A percentile compares a stretch with the other conserved stretches of the same genome.
Conservation (phyloP, 345 rosid species). For the Eucalyptus pumila region DNA sequence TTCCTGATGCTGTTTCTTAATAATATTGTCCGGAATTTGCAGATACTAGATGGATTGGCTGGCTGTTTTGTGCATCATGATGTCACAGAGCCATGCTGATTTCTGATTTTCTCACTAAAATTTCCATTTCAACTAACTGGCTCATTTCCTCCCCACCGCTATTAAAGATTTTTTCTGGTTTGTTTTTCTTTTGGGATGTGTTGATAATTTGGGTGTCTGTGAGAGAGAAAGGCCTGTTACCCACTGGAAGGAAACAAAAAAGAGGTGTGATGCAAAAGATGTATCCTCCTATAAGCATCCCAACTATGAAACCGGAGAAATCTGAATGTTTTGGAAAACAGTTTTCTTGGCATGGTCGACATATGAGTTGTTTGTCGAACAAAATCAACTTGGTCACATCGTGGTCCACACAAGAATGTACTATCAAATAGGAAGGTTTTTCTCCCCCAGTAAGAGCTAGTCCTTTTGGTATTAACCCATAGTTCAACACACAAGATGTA, state of each 20-base stretch:
- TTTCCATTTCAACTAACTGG: background rate
- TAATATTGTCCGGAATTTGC: background rate
- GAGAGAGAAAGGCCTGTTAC: background rate
- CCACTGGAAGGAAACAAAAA: background rate
- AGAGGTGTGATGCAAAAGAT: background rate
- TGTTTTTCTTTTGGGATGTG: background rate
- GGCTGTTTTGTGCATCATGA: background rate
- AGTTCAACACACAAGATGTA: background rate
- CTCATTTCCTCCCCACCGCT: background rate
- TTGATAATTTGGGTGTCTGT: background rate
- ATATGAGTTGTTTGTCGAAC: background rate
- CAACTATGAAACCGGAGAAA: fast-evolving
- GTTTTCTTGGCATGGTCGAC: background rate
- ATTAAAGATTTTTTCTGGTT: background rate
- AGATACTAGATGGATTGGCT: background rate
- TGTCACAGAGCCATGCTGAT: background rate
- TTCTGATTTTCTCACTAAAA: background rate
- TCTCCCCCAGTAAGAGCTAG: background rate
- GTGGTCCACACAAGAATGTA: background rate
- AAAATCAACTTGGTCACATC: background rate
- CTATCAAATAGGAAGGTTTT: background rate
- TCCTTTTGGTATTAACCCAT: background rate
- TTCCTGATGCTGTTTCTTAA: background rate
- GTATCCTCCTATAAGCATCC: background rate
- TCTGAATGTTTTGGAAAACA: background rate